phyloP scores from a whole-genome alignment of 306 rosid genomes.

The Medicago arabica region DNA sequence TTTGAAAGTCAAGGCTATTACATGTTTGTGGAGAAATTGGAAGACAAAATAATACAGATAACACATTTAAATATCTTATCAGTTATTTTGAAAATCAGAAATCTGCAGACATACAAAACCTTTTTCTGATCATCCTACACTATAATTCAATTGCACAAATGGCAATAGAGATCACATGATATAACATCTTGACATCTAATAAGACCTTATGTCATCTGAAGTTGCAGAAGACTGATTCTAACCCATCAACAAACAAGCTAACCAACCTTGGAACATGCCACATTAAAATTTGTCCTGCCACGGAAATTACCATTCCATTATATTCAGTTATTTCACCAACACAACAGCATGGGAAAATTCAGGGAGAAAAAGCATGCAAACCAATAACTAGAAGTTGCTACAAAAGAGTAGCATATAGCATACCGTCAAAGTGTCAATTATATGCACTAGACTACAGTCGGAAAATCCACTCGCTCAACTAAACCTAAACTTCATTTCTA shows the following conservation, averaged over 20 bases:
- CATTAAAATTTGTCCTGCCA: constrained; percentile 35
- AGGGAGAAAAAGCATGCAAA: constrained; percentile 25
- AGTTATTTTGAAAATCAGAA: constrained; percentile 18
- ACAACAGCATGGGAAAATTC: not conserved
- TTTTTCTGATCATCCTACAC: constrained; percentile 9
- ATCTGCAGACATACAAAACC: constrained; percentile 7
- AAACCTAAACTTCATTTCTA: constrained; percentile 31
- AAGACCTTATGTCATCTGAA: constrained; percentile 14
- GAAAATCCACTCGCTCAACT: constrained; percentile 12
- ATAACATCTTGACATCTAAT: constrained; percentile 16
- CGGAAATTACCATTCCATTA: not conserved
- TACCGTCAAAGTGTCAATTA: constrained; percentile 8
- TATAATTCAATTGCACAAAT: constrained; percentile 30
- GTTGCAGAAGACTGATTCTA: constrained; percentile 31
- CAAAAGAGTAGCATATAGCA: constrained; percentile 1
- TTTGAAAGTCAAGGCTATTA: constrained; percentile 1
- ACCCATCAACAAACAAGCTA: constrained; percentile 26
- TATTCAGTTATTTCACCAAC: constrained; percentile 13
- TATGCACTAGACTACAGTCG: constrained; percentile 20
- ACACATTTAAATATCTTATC: constrained; percentile 31
- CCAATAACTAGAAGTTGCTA: not conserved
- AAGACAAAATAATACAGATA: constrained; percentile 19
- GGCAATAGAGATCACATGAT: constrained; percentile 32
- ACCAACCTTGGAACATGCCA: constrained; percentile 24
- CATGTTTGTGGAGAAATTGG: not conserved